A percentile compares a stretch with the other conserved stretches of the same genome.
phyloP scores from a whole-genome alignment of 2,329 filamentous ascomycete genomes.

The Juglanconis oblonga region DNA sequence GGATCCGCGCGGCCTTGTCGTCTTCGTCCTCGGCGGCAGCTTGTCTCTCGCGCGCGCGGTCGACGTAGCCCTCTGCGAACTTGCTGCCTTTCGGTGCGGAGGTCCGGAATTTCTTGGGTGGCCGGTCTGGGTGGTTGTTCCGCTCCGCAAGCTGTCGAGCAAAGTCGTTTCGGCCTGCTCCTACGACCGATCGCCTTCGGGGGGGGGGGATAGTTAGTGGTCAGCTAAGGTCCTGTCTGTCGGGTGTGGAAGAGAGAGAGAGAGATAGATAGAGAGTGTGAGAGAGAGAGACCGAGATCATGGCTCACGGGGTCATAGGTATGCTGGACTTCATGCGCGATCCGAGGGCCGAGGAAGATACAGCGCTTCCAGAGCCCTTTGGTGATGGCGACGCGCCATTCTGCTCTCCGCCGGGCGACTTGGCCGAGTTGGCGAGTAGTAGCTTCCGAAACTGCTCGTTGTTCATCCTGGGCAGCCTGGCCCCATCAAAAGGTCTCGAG shows the following conservation, averaged over 20 bases:
- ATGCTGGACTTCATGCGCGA: conserved; percentile 78
- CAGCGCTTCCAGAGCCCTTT: conserved; percentile 24
- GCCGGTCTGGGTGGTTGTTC: conserved; percentile 50
- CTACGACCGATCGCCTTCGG: conserved; percentile 61
- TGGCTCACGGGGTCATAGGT: conserved; percentile 85
- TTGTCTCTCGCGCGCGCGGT: conserved; percentile 67
- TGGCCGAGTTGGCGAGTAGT: conserved; percentile 51
- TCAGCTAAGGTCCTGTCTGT: neutral
- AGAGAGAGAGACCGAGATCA: neutral
- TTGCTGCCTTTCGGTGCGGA: conserved; percentile 80
- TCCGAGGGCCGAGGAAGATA: conserved; percentile 56
- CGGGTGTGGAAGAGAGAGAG: too few species aligned
- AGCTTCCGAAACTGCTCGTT: conserved; percentile 92
- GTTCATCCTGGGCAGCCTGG: conserved; percentile 65
- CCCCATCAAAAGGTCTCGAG: neutral
- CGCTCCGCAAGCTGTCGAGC: conserved; percentile 80
- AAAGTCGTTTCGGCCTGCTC: conserved; percentile 63
- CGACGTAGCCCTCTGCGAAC: conserved; percentile 76
- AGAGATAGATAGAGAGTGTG: neutral
- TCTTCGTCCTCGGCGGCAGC: conserved; percentile 48
- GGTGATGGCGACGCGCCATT: conserved; percentile 42
- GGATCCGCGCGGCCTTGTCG: conserved; percentile 62
- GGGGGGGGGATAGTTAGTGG: neutral
- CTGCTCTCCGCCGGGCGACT: conserved; percentile 34
- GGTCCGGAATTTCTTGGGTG: conserved; percentile 72